Conservation (phyloP, 2,329 filamentous ascomycete genomes). For the Diaporthe sp. region DNA sequence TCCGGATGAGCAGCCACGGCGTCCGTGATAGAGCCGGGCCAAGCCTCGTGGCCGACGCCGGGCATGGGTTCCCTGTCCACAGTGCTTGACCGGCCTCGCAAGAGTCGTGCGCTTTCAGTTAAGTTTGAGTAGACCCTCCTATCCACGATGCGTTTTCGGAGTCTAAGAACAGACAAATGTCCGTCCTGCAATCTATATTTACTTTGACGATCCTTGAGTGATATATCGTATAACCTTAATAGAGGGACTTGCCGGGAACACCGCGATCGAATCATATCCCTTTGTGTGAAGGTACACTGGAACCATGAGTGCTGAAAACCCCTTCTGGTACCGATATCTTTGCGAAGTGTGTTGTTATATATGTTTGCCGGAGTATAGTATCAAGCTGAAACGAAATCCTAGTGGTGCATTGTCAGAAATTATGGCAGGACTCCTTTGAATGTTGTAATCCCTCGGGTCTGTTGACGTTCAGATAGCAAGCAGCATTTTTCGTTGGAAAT, state of each 20-base stretch:
- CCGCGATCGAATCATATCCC: not conserved
- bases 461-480: not conserved
- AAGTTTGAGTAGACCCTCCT: not conserved
- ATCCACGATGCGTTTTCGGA: not conserved
- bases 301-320: not conserved
- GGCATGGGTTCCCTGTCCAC: slow-evolving; percentile 5
- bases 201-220: not conserved
- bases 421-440: not conserved
- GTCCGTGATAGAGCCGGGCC: not conserved
- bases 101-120: not conserved
- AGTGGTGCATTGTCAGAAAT: not conserved
- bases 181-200: not conserved
- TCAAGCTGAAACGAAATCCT: not conserved
- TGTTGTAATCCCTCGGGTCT: not conserved
- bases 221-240: not conserved
- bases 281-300: not conserved
- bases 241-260: not conserved
- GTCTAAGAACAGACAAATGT: not conserved
- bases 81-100: not conserved
- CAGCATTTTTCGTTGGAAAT: not conserved
- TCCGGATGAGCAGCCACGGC: not conserved
- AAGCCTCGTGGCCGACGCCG: not conserved
- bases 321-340: not conserved
- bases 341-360: not conserved
- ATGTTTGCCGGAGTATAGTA: not conserved